Evolutionary conservation across 2,329 filamentous ascomycete species (phyloP).

Genomic region (Zopfia rhizophila): DNA sequence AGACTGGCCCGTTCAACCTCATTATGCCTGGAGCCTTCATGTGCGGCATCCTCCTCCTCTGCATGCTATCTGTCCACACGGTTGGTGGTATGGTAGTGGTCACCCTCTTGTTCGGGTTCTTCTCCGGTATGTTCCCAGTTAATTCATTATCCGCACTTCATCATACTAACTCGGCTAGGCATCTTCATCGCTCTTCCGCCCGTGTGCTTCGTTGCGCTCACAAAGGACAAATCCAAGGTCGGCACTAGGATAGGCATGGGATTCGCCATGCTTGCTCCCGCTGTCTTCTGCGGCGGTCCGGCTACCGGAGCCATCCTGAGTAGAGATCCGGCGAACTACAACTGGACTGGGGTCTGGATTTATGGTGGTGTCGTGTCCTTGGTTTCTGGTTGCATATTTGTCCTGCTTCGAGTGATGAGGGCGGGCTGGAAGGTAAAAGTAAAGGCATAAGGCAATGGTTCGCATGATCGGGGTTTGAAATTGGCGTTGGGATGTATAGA

Average conservation of each 20-base stretch:
- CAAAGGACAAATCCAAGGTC: constrained; percentile 53
- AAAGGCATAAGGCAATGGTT: no score
- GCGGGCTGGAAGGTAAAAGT: no score
- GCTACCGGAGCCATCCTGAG: constrained; percentile 48
- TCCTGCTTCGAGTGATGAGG: no score
- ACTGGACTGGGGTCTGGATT: no score
- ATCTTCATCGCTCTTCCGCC: constrained; percentile 71
- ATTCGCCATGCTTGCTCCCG: constrained; percentile 46
- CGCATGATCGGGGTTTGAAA: no score
- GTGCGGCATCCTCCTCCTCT: constrained; percentile 55
- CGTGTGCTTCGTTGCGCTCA: constrained; percentile 56
- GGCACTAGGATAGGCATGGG: constrained; percentile 57
- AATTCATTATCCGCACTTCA: no score
- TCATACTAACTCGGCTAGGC: no score
- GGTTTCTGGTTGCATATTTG: no score
- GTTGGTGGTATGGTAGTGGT: constrained; percentile 46
- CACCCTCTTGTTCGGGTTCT: constrained; percentile 63
- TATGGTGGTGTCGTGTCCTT: no score
- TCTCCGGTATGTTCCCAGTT: no score
- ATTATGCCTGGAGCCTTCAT: constrained; percentile 60
- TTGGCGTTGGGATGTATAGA: no score
- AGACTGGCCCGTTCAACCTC: constrained; percentile 61
- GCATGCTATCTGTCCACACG: constrained; percentile 65
- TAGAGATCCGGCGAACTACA: no score
- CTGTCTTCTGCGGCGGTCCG: constrained; percentile 48